phyloP scores from a whole-genome alignment of 2,329 filamentous ascomycete genomes.

The Aureobasidium zeae region DNA sequence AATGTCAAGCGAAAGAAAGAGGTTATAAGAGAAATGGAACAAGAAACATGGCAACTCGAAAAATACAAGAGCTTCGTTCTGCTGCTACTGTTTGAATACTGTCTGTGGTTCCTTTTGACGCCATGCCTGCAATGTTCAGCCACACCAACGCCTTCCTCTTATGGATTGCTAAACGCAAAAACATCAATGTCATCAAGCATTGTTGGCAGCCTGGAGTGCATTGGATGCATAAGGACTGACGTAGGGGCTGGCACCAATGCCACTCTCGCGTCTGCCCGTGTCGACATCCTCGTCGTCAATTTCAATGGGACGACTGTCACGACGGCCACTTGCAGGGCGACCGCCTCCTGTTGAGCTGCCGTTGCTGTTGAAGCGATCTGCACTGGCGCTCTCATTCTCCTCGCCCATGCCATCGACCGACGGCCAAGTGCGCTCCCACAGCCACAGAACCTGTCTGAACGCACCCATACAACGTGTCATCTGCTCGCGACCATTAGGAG shows the following conservation, averaged over 20 bases:
- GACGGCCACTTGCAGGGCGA: conserved; percentile 1
- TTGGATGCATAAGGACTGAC: conserved; percentile 20
- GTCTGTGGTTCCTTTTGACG: no score
- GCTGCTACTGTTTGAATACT: no score
- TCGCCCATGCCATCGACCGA: conserved; percentile 43
- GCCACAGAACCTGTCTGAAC: conserved; percentile 40
- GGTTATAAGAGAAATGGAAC: no score
- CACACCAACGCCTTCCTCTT: no score
- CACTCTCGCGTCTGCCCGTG: conserved; percentile 11
- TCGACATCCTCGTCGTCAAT: conserved; percentile 11
- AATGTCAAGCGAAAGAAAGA: no score
- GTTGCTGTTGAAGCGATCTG: conserved; percentile 12
- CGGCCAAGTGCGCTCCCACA: conserved; percentile 42
- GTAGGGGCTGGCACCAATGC: conserved; percentile 10
- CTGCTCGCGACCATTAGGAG: conserved; percentile 39
- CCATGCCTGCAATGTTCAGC: no score
- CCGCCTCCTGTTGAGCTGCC: background rate
- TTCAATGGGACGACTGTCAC: background rate
- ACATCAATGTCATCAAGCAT: no score
- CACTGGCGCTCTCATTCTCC: conserved; percentile 29
- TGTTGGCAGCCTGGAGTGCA: conserved; percentile 19
- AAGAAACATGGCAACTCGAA: no score
- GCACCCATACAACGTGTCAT: conserved; percentile 39
- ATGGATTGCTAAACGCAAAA: no score
- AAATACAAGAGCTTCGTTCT: no score